Evolutionary conservation across 495 filamentous ascomycete genomes (phyloP), one percentile per base, ranked within the genome.

Genomic region (Beverwykella pulmonaria): DNA sequence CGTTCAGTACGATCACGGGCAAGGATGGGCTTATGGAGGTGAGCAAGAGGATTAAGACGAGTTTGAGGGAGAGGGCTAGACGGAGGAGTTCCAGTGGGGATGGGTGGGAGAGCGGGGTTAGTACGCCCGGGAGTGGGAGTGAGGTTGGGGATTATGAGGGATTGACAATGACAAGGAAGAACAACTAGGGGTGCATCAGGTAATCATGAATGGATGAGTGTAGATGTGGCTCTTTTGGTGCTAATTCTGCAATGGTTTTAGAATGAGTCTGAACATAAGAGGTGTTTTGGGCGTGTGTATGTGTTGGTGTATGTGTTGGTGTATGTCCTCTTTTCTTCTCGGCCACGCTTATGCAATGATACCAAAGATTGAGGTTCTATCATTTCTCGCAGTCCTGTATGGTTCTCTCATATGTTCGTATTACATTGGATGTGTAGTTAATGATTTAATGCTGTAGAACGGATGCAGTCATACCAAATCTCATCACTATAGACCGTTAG

Each of bases 41-140:
- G 1, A 92, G 88, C 70, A 84, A 83, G 73, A 92, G 88, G 77
- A 93, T 98, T 62, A 81, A 89, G n/a, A 88, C 85, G 61, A 91
- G 90, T 19, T 96, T 98, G 92, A 81, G 83, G 65, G 91, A 97
- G 77, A 80, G 93, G 23, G 90, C 92, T 0, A 81, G 90, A 69
- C 82, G 92, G 61, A 79, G 89, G 60, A 82, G 88, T 65, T 88
- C 87, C 74, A 90, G 87, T 53, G 79, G 81, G 67, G 79, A 82
- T 47, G 73, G 62, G 73, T 81, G 76, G 63, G 71, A 46, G 65
- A 61, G 48, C 77, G 79, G 79, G 17, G 72, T 59, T 58, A 44
- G 41, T 7, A 59, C 49, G 9, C 17, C 56, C 5, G 63, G 54
- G 52, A 59, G 59, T 8, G 58, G 46, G 9, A 71, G 65, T 53